Base-by-base conservation (phyloP, 1,284 basidiomycete genomes). In the Cerrena zonata region DNA sequence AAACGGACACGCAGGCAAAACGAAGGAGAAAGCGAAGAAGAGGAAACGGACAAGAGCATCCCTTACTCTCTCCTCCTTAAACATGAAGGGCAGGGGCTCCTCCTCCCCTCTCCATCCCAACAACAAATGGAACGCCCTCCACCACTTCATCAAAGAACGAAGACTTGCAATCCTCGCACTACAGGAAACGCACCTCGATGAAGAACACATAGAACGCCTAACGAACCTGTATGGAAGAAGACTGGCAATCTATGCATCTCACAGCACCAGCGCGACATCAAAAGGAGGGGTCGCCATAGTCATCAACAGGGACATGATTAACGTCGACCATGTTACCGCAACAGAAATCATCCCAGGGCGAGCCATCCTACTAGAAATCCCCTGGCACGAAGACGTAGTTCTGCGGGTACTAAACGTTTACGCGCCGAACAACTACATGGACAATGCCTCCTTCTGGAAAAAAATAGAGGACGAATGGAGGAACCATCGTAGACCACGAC, bases 241-340 rank as follows among this genome's bases (percentile, higher is more conserved):
- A 1, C 12, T 64, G 5, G 19, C 64, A 10, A 19, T 56, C 2
- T n/a, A 47, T 30, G 56, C 59, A 0, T 1, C 21, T 0, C n/a
- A 51, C 27, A 49, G 50, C 0, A 4, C n/a, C 0, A 12, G 11
- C 18, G 52, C 56, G 0, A 48, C 46, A 3, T 27, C 38, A 0
- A 27, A 40, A 1, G 51, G 46, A 7, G 69, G 71, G 0, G 63
- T 73, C 0, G 69, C 72, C 0, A 51, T 72, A 5, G 62, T 72
- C 0, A 45, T 76, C 0, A 74, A 74, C 45, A 63, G 61, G 45
- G 42, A 61, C 0, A 30, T 66, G 0, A 58, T 56, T 0, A 53
- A 58, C 2, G 47, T 56, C 0, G 43, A 55, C 0, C 43, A 56
- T 0, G 40, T 58, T 0, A 51, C 7, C 18, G 41, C 43, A 0